Percentiles rank a stretch among this genome's conserved stretches.
phyloP scores from a whole-genome alignment of 768 basidiomycete species.

The Pisolithus sp. region DNA sequence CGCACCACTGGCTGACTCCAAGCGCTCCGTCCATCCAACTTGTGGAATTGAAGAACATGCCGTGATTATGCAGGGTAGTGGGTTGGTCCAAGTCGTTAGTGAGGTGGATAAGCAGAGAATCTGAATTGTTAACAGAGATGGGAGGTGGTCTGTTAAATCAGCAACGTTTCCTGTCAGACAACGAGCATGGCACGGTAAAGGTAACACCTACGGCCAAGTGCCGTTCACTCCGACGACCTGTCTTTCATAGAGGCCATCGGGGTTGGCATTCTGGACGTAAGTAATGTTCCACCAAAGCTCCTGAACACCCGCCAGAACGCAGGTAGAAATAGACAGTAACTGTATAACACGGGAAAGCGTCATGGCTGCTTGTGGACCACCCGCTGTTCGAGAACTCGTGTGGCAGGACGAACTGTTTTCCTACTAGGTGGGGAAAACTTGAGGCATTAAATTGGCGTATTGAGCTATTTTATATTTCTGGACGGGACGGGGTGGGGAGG shows the following conservation, averaged over 20 bases:
- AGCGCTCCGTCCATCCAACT: constrained; percentile 88
- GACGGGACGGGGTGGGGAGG: not conserved
- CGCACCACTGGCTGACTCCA: constrained; percentile 77
- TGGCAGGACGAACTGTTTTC: too few species aligned
- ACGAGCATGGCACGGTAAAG: not conserved
- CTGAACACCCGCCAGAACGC: constrained; percentile 55
- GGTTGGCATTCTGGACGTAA: constrained; percentile 72
- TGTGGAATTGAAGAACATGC: constrained; percentile 87
- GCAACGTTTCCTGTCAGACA: not conserved
- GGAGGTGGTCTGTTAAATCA: constrained; percentile 62
- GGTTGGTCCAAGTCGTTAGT: constrained; percentile 62
- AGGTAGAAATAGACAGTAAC: constrained; percentile 21
- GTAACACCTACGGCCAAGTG: constrained; percentile 79
- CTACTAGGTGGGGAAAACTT: too few species aligned
- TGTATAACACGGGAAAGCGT: constrained; percentile 1
- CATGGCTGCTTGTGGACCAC: constrained; percentile 1
- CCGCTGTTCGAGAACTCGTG: not conserved
- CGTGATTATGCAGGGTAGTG: constrained; percentile 83
- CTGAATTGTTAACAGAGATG: constrained; percentile 61
- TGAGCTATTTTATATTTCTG: not conserved
- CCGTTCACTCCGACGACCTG: constrained; percentile 84
- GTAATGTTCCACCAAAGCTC: constrained; percentile 91
- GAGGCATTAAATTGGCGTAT: not conserved
- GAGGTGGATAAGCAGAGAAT: constrained; percentile 73
- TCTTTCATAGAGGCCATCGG: constrained; percentile 74